Conservation (phyloP, 2,329 filamentous ascomycete genomes). For the Pseudocercospora cruenta region DNA sequence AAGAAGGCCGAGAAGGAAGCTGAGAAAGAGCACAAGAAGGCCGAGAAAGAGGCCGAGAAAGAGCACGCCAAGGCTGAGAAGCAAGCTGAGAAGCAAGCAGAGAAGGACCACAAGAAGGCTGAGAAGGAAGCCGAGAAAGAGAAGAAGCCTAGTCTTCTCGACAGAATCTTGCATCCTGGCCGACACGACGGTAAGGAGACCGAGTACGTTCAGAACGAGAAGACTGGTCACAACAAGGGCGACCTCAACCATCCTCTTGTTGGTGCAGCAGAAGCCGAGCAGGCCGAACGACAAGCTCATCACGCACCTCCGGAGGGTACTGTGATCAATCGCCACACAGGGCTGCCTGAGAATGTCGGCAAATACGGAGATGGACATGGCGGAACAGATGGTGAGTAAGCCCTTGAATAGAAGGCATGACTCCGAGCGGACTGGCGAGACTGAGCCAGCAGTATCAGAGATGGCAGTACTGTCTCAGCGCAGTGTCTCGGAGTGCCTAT, state of each 20-base stretch:
- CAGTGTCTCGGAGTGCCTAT: too few relatives aligned
- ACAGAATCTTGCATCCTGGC: conserved; percentile 35
- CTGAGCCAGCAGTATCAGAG: too few relatives aligned
- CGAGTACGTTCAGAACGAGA: background rate
- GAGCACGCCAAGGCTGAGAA: conserved; percentile 21
- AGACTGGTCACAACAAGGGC: conserved; percentile 6
- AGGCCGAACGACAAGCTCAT: conserved; percentile 3
- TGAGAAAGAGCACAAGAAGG: conserved; percentile 31
- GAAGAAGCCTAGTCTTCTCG: conserved; percentile 36
- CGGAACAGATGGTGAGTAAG: conserved; percentile 40
- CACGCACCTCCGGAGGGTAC: conserved; percentile 21
- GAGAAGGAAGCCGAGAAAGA: conserved; percentile 37
- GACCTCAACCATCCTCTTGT: conserved; percentile 12
- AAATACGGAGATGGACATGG: conserved; percentile 44
- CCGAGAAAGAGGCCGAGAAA: conserved; percentile 29
- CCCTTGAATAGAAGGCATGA: too few relatives aligned
- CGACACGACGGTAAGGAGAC: conserved; percentile 29
- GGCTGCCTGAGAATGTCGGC: conserved; percentile 46
- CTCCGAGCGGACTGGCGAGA: too few relatives aligned
- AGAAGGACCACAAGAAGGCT: conserved; percentile 34
- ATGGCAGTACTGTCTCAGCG: too few relatives aligned
- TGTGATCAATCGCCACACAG: conserved; percentile 45
- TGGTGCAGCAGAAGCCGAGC: background rate
- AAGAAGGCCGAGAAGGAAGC: conserved; percentile 35
- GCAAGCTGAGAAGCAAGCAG: conserved; percentile 16